Conservation (phyloP, 495 filamentous ascomycete genomes). For the Xylaria intraflava region DNA sequence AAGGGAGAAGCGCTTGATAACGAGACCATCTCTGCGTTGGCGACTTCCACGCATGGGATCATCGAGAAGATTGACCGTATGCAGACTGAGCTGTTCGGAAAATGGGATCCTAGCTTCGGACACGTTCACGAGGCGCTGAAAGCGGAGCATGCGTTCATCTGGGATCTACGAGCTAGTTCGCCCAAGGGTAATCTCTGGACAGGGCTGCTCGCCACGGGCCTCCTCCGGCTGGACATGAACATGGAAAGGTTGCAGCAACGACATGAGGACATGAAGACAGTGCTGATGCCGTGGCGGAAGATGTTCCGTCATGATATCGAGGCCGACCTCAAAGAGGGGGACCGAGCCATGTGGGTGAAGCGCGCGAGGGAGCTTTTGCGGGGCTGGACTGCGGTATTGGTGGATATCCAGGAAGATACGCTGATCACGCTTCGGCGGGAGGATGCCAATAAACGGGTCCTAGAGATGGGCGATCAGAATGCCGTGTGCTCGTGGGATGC, state of each 20-base stretch:
- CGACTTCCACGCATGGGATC: background rate
- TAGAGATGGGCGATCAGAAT: too few relatives aligned
- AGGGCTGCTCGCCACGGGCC: background rate
- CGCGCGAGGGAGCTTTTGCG: background rate
- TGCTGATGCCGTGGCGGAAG: background rate
- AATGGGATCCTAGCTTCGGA: background rate
- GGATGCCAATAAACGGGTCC: background rate
- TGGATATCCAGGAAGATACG: slow-evolving; percentile 4
- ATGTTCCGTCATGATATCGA: background rate
- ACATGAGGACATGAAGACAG: background rate
- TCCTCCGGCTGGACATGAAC: background rate
- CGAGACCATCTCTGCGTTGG: too few relatives aligned
- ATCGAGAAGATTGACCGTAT: background rate
- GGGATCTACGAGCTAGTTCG: background rate
- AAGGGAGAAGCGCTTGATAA: too few relatives aligned
- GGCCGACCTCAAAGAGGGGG: background rate
- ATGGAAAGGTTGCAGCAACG: background rate
- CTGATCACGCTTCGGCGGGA: slow-evolving; percentile 1
- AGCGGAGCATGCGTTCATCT: background rate
- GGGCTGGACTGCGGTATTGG: background rate
- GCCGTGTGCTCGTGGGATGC: slow-evolving; percentile 3
- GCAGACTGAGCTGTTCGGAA: background rate
- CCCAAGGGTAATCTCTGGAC: background rate
- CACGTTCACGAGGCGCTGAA: background rate
- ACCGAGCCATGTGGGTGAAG: background rate